Base-by-base conservation (phyloP, 306 rosid species). In the Acacia confusa region DNA sequence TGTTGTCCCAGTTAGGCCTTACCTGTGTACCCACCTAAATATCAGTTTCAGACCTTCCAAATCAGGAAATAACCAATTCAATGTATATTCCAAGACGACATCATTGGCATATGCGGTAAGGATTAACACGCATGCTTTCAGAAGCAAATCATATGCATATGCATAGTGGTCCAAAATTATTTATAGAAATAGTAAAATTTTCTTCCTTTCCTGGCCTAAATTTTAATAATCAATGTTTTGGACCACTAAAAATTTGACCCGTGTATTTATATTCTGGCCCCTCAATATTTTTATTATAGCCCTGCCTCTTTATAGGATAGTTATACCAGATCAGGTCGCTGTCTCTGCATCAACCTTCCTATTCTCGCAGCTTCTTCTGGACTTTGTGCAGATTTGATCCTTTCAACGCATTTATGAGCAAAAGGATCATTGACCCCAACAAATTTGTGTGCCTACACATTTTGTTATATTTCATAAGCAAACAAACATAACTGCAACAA, bases 321-420 rank as follows among this genome's bases (percentile, higher is more conserved):
- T n/a, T 36, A 78, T 89, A 95, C 97, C 93, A 93, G 87, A 83
- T 87, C 74, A 50, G 94, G 94, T 32, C 28, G 92, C 75, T 82
- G 84, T 89, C 87, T 92, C 91, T 92, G 99, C 88, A 87, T 89
- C 84, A 89, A 90, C 87, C 98, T 89, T 85, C 94, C 97, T 55
- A 87, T 81, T 57, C 87, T 87, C 47, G 98, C 94, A 48, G 97
- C 99, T 83, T 95, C 98, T 85, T 95, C 99, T 1, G 97, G 97
- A 91, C 97, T 88, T 86, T 72, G 88, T 7, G 93, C 92, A 55
- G 91, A 92, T 90, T 89, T 95, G 64, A 95, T 91, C 66, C 61
- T 93, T 67, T 87, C 93, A 71, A 91, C 85, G 77, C 89, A 87
- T 40, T 87, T 93, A 78, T 36, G 80, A 44, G 95, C 97, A 79